These are phyloP conservation scores for Saccharum hybrid DNA, from an alignment of 202 grass and related monocot genomes.

Conservation along the genomic window DNA sequence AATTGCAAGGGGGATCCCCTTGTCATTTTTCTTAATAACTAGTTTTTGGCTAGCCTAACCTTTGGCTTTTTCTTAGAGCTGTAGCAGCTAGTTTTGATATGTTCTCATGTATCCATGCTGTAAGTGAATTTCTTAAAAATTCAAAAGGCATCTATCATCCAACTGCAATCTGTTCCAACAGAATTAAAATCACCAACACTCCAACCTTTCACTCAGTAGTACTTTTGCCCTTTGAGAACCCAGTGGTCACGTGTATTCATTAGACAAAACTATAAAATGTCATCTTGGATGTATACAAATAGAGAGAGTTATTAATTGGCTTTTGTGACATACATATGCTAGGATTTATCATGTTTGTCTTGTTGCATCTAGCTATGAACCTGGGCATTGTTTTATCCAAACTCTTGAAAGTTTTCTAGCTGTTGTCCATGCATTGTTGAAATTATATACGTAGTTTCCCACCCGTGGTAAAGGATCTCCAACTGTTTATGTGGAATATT, in stretches of 20 bases:
- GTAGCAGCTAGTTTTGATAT: conserved; percentile 6
- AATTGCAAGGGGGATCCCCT: neutral
- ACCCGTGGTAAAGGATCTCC: conserved; percentile 24
- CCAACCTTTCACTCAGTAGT: neutral
- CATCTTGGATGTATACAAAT: conserved; percentile 21
- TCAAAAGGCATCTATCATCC: neutral
- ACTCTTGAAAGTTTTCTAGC: neutral
- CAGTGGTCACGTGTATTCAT: neutral
- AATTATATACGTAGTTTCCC: conserved; percentile 27
- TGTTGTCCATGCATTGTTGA: conserved; percentile 18
- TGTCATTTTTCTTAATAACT: neutral
- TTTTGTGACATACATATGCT: neutral
- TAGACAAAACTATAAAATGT: neutral
- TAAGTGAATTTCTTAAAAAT: neutral
- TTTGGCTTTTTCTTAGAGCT: neutral
- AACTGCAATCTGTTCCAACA: neutral
- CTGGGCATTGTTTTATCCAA: conserved; percentile 8
- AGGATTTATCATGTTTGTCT: neutral
- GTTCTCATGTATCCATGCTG: neutral
- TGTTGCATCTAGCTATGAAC: conserved; percentile 26
- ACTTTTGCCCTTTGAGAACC: conserved; percentile 5
- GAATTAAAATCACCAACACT: neutral
- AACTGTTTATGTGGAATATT: conserved; percentile 33
- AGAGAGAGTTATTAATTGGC: neutral
- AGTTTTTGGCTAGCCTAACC: neutral